These are phyloP conservation scores for Solanum aculeatissimum DNA, from an alignment of 305 asterid genomes.

Conservation along the genomic window DNA sequence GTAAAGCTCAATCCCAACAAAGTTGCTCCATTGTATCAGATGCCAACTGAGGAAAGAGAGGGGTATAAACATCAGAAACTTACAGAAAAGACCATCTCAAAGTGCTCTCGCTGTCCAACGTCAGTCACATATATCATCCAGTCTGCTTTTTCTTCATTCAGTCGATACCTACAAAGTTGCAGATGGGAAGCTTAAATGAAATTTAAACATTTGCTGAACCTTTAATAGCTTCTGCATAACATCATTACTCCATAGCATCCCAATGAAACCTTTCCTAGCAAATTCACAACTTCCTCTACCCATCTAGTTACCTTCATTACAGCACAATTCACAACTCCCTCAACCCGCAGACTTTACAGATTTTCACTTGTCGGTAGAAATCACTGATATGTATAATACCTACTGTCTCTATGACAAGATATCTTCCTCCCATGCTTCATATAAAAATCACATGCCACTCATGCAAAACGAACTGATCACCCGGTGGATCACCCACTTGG, in stretches of 20 bases:
- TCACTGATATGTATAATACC: background rate
- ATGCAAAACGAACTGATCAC: background rate
- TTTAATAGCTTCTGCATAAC: background rate
- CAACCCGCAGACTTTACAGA: background rate
- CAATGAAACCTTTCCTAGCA: background rate
- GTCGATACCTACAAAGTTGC: constrained; percentile 58
- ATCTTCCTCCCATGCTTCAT: background rate
- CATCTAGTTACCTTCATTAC: background rate
- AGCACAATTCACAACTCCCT: background rate
- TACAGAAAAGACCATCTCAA: constrained; percentile 86
- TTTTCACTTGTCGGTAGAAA: background rate
- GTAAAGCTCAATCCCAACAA: background rate
- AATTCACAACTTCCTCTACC: background rate
- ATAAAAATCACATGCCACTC: background rate
- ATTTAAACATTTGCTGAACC: background rate
- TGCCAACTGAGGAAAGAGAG: background rate
- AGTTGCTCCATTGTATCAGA: background rate
- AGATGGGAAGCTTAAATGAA: background rate
- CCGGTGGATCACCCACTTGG: background rate
- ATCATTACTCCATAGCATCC: background rate
- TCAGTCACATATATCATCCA: constrained; percentile 93
- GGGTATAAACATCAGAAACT: constrained; percentile 13
- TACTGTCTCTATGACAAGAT: background rate
- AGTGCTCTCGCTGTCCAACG: constrained; percentile 87
- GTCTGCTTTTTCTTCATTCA: constrained; percentile 82